Evolutionary conservation across 108 stramenopile genomes (phyloP), one percentile per base, ranked within the genome.

Genomic region (Skeletonema menzelii): DNA sequence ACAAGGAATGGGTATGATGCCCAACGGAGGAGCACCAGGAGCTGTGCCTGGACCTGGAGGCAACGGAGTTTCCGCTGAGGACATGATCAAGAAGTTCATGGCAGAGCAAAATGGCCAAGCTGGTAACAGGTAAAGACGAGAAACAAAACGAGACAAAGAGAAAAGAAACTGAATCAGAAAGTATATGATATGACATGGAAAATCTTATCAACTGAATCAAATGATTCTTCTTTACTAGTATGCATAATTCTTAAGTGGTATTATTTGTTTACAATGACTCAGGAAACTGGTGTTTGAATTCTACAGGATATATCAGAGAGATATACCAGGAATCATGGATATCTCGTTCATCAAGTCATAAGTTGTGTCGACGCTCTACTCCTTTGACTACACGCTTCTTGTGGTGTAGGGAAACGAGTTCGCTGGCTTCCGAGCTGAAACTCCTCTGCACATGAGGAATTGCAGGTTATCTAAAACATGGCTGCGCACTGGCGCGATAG

Each of bases 51-150:
- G 49, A 1, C 15, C 8, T 2, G 49, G 49, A 10, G 49, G 19
- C 22, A 22, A 22, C 24, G 49, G 49, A 22, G 49, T 22, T 20
- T 53, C 49, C 24, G 49, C 49, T 2, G 49, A 53, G 8, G 49
- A 53, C 19, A 53, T 53, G 49, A 22, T 53, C 49, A 53, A 53
- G 49, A 53, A 53, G 49, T 53, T 53, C 22, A 53, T 53, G 49
- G 19, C 49, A 1, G 49, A 53, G 19, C 49, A 53, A 10, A 53
- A 53, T 7, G 8, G 20, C 0, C 49, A 53, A 10, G 22, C 0
- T 2, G 49, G 10, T 8, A 22, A 7, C 8, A 53, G 49, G 19
- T 53, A 8, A 53, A 22, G 8, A 53, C n/a, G 49, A 53, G n/a
- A 20, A 7, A 42, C 11, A 42, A 0, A 1, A n/a, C n/a, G 17